Evolutionary conservation across 257 asterid genomes (phyloP).

Genomic region (Nicotiana knightiana): DNA sequence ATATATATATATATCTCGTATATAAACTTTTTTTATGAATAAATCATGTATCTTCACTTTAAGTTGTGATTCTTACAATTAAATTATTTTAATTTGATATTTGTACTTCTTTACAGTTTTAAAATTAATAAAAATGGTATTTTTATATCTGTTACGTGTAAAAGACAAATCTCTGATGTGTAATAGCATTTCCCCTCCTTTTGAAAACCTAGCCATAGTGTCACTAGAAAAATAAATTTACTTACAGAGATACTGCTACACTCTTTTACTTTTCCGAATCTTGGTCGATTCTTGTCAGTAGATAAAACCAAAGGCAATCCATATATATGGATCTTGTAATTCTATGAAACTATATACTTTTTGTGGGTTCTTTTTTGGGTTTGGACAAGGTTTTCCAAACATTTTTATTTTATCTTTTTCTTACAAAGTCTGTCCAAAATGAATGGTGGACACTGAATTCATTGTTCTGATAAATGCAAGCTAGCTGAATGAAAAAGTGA

Average conservation of each 20-base stretch:
- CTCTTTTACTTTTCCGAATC: constrained; percentile 5
- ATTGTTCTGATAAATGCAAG: constrained; percentile 10
- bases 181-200: too few relatives aligned
- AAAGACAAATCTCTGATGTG: too few relatives aligned
- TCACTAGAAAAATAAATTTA: not conserved
- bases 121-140: too few relatives aligned
- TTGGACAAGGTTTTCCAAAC: not conserved
- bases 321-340: not conserved
- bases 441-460: constrained; percentile 13
- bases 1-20: too few relatives aligned
- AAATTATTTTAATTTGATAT: too few relatives aligned
- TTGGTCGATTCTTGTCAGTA: constrained; percentile 10
- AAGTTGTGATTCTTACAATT: too few relatives aligned
- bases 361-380: constrained; percentile 1
- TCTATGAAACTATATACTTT: not conserved
- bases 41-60: too few relatives aligned
- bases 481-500: not conserved
- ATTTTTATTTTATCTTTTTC: not conserved
- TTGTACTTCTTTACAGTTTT: too few relatives aligned
- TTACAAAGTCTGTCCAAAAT: not conserved
- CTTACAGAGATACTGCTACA: not conserved
- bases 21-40: too few relatives aligned
- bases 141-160: too few relatives aligned
- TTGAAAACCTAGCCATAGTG: too few relatives aligned
- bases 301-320: not conserved